Conservation (phyloP, 805 yeast species). For the Yarrowia yakushimensis region DNA sequence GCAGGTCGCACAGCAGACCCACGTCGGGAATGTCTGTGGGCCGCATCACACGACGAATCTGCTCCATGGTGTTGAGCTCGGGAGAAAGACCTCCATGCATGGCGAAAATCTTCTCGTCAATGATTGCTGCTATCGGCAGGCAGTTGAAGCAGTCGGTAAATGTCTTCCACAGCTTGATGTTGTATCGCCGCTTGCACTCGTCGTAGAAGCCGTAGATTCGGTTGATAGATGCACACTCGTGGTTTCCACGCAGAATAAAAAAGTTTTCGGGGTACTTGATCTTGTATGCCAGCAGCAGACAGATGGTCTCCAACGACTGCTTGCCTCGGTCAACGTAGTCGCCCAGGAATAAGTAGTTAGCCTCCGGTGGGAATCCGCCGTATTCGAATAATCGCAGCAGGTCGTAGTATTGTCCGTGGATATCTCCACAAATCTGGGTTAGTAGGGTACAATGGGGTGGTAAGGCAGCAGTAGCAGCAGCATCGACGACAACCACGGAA, state of each 20-base stretch:
- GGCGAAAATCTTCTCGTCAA: slow-evolving; percentile 95
- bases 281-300: slow-evolving; percentile 89
- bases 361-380: slow-evolving; percentile 99
- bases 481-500: not conserved
- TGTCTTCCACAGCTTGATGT: slow-evolving; percentile 97
- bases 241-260: slow-evolving; percentile 95
- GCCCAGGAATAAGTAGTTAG: slow-evolving; percentile 91
- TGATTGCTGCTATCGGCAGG: slow-evolving; percentile 96
- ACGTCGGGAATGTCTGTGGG: slow-evolving; percentile 99
- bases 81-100: slow-evolving; percentile 99
- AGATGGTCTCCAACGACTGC: slow-evolving; percentile 93
- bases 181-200: slow-evolving; percentile 95
- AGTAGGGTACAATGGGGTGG: not conserved
- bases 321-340: slow-evolving; percentile 99
- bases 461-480: no score
- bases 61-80: slow-evolving; percentile 96
- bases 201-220: slow-evolving; percentile 98
- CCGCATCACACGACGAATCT: slow-evolving; percentile 97
- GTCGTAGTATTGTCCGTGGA: slow-evolving; percentile 97
- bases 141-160: slow-evolving; percentile 98
- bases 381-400: slow-evolving; percentile 91
- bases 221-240: slow-evolving; percentile 97
- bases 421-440: slow-evolving; percentile 76
- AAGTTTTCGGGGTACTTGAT: slow-evolving; percentile 98
- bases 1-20: slow-evolving; percentile 89